Evolutionary conservation across 306 rosid species (phyloP), one percentile per base, ranked within the genome.

Genomic region (Arachis hypogaea): DNA sequence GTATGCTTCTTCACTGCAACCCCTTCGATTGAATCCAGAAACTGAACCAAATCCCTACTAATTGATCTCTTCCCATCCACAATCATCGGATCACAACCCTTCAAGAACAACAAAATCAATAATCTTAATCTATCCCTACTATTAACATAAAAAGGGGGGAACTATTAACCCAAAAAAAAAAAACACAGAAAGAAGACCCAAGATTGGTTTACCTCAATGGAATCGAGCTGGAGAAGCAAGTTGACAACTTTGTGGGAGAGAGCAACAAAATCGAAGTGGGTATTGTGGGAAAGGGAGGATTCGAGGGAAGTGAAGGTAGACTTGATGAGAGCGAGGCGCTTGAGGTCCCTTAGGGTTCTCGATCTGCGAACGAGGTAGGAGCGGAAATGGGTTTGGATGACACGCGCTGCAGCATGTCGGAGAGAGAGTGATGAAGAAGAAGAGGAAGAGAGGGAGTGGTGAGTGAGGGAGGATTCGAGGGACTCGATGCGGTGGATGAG

Each of bases 311-410:
- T 82, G 71, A 88, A 81, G 2, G 83, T 63, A 52, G 96, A 86
- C 72, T 90, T 92, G 83, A 95, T 75, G 33, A 81, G 59, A 59
- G 93, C 93, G 56, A 95, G 97, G 30, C 83, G 96, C 75, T 90
- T 90, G 57, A 95, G 96, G 81, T 86, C 81, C 29, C 97, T 30
- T 54, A 95, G 96, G 67, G 96, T 84, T 82, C 85, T 78, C 41
- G 99, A 88, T 85, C 99, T 86, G 71, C 96, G 90, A 68, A 78
- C 96, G 66, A 95, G 98, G 79, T 90, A 90, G 33, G 96, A 85
- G 8, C 98, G 92, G 76, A 90, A 95, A 58, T 88, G 93, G 79
- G 87, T 85, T 75, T 95, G 99, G 43, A 95, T 90, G 0, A 87
- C 77, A 9, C 89, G 84, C 7, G 98, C 97, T 0, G 99, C 96